Evolutionary conservation across 192 early-diverging fungal species (phyloP).

Genomic region (Backusella macrospora): DNA sequence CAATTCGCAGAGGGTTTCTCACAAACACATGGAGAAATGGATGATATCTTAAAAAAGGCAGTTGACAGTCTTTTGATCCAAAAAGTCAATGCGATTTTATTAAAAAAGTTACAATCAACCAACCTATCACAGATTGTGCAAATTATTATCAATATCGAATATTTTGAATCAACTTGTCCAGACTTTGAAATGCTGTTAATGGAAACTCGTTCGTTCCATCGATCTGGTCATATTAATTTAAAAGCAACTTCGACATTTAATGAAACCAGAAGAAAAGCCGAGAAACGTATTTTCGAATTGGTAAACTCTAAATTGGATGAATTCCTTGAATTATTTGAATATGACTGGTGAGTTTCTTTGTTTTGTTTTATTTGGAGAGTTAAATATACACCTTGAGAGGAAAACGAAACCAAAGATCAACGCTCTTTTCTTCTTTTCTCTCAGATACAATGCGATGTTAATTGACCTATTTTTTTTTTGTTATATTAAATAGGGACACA

Average conservation of each 20-base stretch:
- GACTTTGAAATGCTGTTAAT: slow-evolving; percentile 81
- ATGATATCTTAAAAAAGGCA: slow-evolving; percentile 79
- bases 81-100: slow-evolving; percentile 67
- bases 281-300: slow-evolving; percentile 80
- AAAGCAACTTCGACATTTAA: slow-evolving; percentile 67
- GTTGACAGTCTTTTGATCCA: slow-evolving; percentile 73
- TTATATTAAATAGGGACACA: slow-evolving; percentile 54
- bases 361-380: neutral
- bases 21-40: slow-evolving; percentile 84
- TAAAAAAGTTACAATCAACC: slow-evolving; percentile 64
- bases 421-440: slow-evolving; percentile 12
- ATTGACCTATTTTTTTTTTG: neutral
- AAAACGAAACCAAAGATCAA: neutral
- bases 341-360: slow-evolving; percentile 68
- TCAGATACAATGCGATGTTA: neutral
- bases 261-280: slow-evolving; percentile 69
- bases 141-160: slow-evolving; percentile 83
- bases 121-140: slow-evolving; percentile 85
- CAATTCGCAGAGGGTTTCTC: slow-evolving; percentile 83
- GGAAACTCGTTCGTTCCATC: slow-evolving; percentile 63
- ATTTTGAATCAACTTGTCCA: slow-evolving; percentile 64
- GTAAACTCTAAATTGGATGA: slow-evolving; percentile 82
- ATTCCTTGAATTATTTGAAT: slow-evolving; percentile 80
- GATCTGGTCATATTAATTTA: slow-evolving; percentile 59
- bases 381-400: neutral